Evolutionary conservation across 2,329 filamentous ascomycete species (phyloP).

Genomic region (Hymenoscyphus salicellus): DNA sequence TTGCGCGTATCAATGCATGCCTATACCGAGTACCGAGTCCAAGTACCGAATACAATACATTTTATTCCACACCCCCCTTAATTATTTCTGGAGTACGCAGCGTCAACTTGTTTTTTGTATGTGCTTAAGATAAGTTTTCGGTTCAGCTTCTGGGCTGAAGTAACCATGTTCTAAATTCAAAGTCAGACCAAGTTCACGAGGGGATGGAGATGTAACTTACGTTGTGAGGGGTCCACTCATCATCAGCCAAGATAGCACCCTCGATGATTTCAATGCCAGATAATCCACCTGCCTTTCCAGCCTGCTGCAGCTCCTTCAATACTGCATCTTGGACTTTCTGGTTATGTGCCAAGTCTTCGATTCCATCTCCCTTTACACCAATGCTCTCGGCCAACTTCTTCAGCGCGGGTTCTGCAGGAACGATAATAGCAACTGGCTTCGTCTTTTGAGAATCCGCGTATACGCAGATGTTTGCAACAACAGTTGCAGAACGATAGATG

Average conservation of each 20-base stretch:
- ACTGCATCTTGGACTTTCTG: slow-evolving; percentile 60
- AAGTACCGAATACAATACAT: no score
- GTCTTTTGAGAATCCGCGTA: slow-evolving; percentile 72
- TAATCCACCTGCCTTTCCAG: slow-evolving; percentile 65
- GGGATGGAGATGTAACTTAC: slow-evolving; percentile 53
- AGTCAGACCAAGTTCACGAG: neutral
- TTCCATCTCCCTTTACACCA: slow-evolving; percentile 60
- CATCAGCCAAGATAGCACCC: slow-evolving; percentile 74
- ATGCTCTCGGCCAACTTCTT: slow-evolving; percentile 56
- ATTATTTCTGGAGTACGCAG: slow-evolving; percentile 28
- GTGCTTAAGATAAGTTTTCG: slow-evolving; percentile 63
- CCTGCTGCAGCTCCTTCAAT: slow-evolving; percentile 64
- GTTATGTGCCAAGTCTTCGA: slow-evolving; percentile 66
- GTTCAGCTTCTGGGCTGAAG: slow-evolving; percentile 71
- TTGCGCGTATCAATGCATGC: neutral
- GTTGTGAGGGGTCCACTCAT: slow-evolving; percentile 83
- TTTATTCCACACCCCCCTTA: neutral
- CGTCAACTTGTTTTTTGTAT: slow-evolving; percentile 59
- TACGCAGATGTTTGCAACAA: slow-evolving; percentile 83
- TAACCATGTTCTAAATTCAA: slow-evolving; percentile 54
- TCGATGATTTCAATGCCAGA: slow-evolving; percentile 70
- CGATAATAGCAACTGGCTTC: slow-evolving; percentile 79
- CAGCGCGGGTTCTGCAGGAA: slow-evolving; percentile 63
- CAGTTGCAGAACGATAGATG: slow-evolving; percentile 75
- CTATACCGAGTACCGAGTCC: neutral